phyloP scores from a whole-genome alignment of 805 yeast genomes.

The Kodamaea kaohsiungensis region DNA sequence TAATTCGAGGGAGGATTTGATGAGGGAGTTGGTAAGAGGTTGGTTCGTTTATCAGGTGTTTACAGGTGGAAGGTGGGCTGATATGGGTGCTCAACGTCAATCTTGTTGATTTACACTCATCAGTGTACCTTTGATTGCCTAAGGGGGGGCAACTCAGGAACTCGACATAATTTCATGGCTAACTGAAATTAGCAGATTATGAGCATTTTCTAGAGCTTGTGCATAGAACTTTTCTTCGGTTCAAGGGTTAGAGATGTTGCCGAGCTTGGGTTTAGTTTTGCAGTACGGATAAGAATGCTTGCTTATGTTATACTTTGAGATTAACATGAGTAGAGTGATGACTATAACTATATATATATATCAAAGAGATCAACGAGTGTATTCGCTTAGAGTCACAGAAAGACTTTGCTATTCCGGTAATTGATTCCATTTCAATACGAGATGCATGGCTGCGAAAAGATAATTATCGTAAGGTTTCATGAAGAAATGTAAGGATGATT shows the following conservation, averaged over 20 bases:
- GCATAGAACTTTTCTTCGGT: neutral
- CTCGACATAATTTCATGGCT: neutral
- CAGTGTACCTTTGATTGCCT: neutral
- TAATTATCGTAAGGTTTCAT: neutral
- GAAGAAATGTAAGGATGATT: neutral
- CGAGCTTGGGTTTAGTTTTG: neutral
- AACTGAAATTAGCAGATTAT: neutral
- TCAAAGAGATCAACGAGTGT: too few relatives aligned
- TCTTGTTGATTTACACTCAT: too few relatives aligned
- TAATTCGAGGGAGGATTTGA: neutral
- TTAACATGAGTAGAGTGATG: too few relatives aligned
- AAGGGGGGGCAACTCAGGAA: neutral
- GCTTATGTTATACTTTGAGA: too few relatives aligned
- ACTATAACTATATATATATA: too few relatives aligned
- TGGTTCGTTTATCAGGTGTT: neutral
- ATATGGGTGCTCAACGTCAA: neutral
- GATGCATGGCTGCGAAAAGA: neutral
- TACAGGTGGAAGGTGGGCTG: neutral
- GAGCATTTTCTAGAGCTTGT: neutral
- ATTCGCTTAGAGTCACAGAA: too few relatives aligned
- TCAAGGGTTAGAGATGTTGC: neutral
- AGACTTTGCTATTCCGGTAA: neutral
- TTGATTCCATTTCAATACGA: neutral
- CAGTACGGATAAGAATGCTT: too few relatives aligned
- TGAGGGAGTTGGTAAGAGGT: neutral